A percentile compares a stretch with the other conserved stretches of the same genome.
Evolutionary conservation across 495 filamentous ascomycete genomes (phyloP).

Genomic region (Chlorociboria aeruginascens): DNA sequence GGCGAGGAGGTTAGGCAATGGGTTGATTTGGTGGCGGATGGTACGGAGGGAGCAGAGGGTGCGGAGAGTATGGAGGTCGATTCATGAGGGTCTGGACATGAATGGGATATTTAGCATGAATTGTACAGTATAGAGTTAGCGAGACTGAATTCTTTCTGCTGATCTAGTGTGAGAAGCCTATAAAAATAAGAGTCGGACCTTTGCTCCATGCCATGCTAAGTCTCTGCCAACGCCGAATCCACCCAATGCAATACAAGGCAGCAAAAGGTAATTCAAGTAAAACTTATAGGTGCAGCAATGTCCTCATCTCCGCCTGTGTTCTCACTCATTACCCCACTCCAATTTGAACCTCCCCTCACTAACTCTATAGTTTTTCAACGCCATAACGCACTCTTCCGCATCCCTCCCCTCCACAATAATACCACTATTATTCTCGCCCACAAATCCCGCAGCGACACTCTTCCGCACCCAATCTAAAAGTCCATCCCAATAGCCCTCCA

Average conservation of each 20-base stretch:
- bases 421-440: conserved; percentile 48
- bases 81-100: conserved; percentile 24
- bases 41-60: conserved; percentile 32
- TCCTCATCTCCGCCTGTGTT: not conserved
- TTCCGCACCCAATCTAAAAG: conserved; percentile 71
- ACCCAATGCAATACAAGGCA: not conserved
- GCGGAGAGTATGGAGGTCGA: conserved; percentile 77
- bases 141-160: too few species aligned
- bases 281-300: too few species aligned
- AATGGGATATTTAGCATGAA: not conserved
- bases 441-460: conserved; percentile 65
- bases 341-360: conserved; percentile 64
- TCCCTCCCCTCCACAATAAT: conserved; percentile 70
- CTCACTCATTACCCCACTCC: conserved; percentile 50
- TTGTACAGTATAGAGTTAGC: not conserved
- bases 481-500: conserved; percentile 85
- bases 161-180: too few species aligned
- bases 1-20: conserved; percentile 73
- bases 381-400: conserved; percentile 57
- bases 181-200: too few species aligned
- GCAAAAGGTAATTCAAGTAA: not conserved
- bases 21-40: conserved; percentile 53
- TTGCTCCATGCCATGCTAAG: too few species aligned
- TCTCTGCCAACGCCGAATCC: too few species aligned
- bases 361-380: conserved; percentile 61